Base-by-base conservation (phyloP, 805 yeast species). In the Pichia gijzeniarum region DNA sequence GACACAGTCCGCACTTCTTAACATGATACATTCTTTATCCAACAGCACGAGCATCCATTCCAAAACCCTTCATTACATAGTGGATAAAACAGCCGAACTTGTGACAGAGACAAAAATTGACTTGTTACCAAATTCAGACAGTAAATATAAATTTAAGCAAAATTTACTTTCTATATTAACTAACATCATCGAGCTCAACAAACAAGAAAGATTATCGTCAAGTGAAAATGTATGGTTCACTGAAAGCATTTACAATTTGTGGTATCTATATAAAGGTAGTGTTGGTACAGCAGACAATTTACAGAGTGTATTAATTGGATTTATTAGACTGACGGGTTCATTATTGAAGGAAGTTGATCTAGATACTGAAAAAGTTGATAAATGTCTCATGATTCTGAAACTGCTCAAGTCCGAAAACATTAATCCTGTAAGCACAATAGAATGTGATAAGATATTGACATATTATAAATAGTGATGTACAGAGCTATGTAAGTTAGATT, bases 301-400 rank as follows among this genome's bases (percentile, higher is more conserved):
- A 33, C 91, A 84, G 55, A 76, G 72, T 48, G 85, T 82, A 3
- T 71, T 81, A 44, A 60, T 82, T 18, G 77, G 77, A 25, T 72
- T 67, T 43, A 63, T 61, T 6, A 57, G 65, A 32, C 20, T 53
- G 4, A 51, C 59, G 1, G 48, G 48, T n/a, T 21, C 47, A n/a
- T 27, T 59, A 14, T 28, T 48, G 9, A 40, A 16, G 9, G 34
- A 36, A 17, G 19, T 35, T 2, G 39, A 22, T 12, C 40, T 33
- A 31, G 25, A 44, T 31, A 43, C 28, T 0, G 45, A 32, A 5
- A 83, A 79, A 49, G 71, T 68, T 45, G 79, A 76, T 2, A 72
- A 75, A 43, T 61, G 80, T 20, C 74, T 74, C 31, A 40, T 47
- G 1, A 56, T 60, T 32, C 47, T 72, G 35, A 48, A 49, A 2